Evolutionary conservation across 75 land plant species (phyloP).

Genomic region (Isoetes taiwanensis): DNA sequence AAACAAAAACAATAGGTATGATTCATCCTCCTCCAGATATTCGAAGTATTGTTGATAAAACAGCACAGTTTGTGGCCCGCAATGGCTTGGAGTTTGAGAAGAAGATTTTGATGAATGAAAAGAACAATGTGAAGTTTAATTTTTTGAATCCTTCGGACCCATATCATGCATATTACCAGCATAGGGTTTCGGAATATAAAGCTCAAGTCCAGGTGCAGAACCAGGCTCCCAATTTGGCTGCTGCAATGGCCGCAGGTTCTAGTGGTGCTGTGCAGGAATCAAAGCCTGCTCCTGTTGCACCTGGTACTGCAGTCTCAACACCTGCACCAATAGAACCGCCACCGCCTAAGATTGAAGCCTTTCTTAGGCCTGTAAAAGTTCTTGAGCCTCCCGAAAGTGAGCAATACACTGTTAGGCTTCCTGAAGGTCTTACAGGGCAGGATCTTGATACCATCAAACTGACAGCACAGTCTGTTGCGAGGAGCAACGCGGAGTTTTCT

Average conservation of each 20-base stretch:
- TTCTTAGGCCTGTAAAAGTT: conserved; percentile 36
- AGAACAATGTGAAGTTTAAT: conserved; percentile 8
- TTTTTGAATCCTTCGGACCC: conserved; percentile 3
- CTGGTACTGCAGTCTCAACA: not conserved
- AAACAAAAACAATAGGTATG: not conserved
- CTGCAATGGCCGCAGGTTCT: not conserved
- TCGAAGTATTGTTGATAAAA: conserved; percentile 1
- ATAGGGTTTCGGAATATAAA: not conserved
- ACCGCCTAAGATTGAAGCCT: conserved; percentile 6
- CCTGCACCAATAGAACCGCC: not conserved
- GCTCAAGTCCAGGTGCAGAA: not conserved
- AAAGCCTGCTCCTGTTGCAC: not conserved
- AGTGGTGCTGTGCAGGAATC: not conserved
- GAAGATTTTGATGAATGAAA: conserved; percentile 6
- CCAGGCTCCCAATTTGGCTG: not conserved
- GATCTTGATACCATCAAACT: conserved; percentile 91
- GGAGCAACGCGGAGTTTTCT: conserved; percentile 76
- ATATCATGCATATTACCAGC: not conserved
- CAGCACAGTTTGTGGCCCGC: conserved; percentile 9
- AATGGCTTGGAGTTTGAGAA: conserved; percentile 8
- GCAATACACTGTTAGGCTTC: conserved; percentile 75
- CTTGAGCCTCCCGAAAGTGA: conserved; percentile 86
- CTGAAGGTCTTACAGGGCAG: conserved; percentile 78
- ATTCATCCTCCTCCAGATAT: conserved; percentile 6
- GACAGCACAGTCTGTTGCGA: conserved; percentile 91